Evolutionary conservation across 2,329 filamentous ascomycete genomes (phyloP).

Genomic region (Cladosporium sp.): DNA sequence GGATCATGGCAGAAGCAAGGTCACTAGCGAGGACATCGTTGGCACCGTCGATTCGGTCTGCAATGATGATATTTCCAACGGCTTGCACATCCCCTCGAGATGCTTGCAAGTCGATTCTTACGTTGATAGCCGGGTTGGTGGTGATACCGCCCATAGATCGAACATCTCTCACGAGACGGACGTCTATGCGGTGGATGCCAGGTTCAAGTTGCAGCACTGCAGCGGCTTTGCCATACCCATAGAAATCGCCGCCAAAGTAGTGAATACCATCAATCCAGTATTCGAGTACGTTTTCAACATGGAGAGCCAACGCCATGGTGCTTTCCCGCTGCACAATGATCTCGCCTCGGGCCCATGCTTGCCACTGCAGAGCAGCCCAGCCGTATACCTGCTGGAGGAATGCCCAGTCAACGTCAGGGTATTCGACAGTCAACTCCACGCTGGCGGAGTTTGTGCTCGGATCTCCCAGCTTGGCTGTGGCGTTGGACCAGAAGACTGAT

Average conservation of each 20-base stretch:
- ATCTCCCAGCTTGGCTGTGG: slow-evolving; percentile 29
- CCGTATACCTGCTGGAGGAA: slow-evolving; percentile 50
- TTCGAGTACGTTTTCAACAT: slow-evolving; percentile 46
- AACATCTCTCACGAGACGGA: slow-evolving; percentile 52
- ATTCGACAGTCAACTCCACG: slow-evolving; percentile 38
- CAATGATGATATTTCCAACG: slow-evolving; percentile 35
- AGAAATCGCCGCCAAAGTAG: slow-evolving; percentile 54
- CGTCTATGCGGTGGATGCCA: slow-evolving; percentile 46
- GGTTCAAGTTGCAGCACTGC: slow-evolving; percentile 44
- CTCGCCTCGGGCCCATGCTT: slow-evolving; percentile 50
- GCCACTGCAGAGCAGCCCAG: slow-evolving; percentile 54
- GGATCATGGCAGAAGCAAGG: slow-evolving; percentile 44
- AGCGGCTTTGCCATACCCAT: slow-evolving; percentile 46
- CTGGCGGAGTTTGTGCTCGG: slow-evolving; percentile 28
- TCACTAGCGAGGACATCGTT: slow-evolving; percentile 41
- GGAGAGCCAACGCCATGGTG: slow-evolving; percentile 35
- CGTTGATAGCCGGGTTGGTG: slow-evolving; percentile 40
- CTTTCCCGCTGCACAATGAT: slow-evolving; percentile 33
- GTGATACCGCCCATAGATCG: slow-evolving; percentile 47
- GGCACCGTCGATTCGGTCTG: slow-evolving; percentile 42
- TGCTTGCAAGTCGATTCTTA: slow-evolving; percentile 33
- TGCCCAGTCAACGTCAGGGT: slow-evolving; percentile 48
- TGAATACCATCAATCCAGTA: slow-evolving; percentile 46
- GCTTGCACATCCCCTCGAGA: slow-evolving; percentile 26
- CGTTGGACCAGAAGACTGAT: slow-evolving; percentile 42